Conservation (phyloP, 352 stramenopile genomes). For the Globisporangium iwayamae region DNA sequence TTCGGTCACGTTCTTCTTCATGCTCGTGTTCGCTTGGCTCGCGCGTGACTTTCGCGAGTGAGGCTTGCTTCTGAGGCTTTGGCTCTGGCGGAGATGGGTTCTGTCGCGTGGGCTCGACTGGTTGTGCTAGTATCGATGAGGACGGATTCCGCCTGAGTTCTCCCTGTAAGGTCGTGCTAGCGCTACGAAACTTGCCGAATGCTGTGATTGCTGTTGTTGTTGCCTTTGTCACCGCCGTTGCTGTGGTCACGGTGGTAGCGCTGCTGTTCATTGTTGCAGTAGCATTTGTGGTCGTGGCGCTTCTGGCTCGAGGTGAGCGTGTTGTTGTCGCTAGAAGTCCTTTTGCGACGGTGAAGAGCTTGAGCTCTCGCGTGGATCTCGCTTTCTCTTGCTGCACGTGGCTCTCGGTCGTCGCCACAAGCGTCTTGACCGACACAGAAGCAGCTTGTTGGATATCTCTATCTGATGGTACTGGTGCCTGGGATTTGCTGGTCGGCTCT, state of each 20-base stretch:
- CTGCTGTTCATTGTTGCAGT: background rate
- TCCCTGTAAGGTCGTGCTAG: conserved; percentile 19
- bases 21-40: background rate
- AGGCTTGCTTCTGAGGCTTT: background rate
- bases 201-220: conserved; percentile 18
- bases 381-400: background rate
- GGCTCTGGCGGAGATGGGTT: background rate
- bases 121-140: background rate
- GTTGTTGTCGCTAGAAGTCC: conserved; percentile 1
- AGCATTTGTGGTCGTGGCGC: background rate
- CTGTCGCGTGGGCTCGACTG: background rate
- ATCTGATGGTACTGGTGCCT: background rate
- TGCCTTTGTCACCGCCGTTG: background rate
- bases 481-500: background rate
- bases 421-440: conserved; percentile 3
- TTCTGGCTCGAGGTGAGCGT: conserved; percentile 8
- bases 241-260: background rate
- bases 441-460: background rate
- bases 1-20: background rate
- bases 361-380: conserved; percentile 9
- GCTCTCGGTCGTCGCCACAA: background rate
- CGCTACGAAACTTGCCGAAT: conserved; percentile 51
- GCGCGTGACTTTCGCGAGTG: background rate
- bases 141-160: background rate
- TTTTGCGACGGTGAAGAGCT: conserved; percentile 11